Base-by-base conservation (phyloP, 1,139 yeast species). In the Kurtzmaniella natalensis region DNA sequence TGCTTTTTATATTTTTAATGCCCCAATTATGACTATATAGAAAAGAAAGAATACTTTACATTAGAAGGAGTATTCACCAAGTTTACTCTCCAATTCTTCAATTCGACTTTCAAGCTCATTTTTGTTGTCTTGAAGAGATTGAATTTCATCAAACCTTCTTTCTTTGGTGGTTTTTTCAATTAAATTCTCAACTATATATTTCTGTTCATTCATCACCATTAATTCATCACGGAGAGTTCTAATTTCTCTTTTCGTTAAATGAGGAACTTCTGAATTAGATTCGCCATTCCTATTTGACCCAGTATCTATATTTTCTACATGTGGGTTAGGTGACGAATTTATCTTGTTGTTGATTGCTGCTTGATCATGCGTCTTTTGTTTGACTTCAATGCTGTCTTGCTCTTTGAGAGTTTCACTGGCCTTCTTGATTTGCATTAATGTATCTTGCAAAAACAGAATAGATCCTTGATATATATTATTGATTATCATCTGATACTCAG, bases 131-230 rank as follows among this genome's bases (percentile, higher is more conserved):
- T 74, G 72, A 34, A 89, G 59, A 0, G 86, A 72, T 15, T 62
- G 64, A 31, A 87, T 58, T 50, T 87, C 96, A 42, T 88, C 96
- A 51, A 86, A 87, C 43, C 77, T 75, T 29, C 96, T 64, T 37
- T 74, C 76, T 42, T 68, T 70, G 38, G 81, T 85, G 29, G 81
- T 76, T 14, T 72, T 76, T 4, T 68, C 64, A 15, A 84, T 72
- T 70, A 81, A 72, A 17, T 73, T 70, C 37, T 77, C 76, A 3
- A 89, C 79, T 41, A 89, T 57, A 46, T 76, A 87, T 48, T 70
- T 70, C 50, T 89, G 97, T 50, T 89, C 96, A 43, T 82, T 82
- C 57, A 87, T 63, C 10, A 89, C 96, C 81, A 88, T 83, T 37
- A 89, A 57, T 45, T 83, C 82, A 46, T 87, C 94, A 37, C 94